Evolutionary conservation across 345 rosid genomes (phyloP), one percentile per base, ranked within the genome.

Genomic region (Populus euphratica): DNA sequence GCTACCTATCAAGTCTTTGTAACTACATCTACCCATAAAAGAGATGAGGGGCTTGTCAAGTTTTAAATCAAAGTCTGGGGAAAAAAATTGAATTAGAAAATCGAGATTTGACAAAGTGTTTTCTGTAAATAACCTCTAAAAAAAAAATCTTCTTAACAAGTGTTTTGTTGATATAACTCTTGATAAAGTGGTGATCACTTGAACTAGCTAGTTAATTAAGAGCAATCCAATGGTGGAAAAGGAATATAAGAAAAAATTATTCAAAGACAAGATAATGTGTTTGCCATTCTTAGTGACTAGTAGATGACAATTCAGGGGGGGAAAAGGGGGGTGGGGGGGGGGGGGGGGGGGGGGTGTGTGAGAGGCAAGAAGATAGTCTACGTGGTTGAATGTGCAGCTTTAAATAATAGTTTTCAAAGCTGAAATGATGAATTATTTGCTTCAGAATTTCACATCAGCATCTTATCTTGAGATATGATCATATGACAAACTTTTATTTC

Each of bases 221-320:
- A 65, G 69, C 63, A 59, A 66, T 36, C 54, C 39, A 64, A 25
- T 38, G 70, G 49, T 16, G 68, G 59, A 62, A 43, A 49, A 66
- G 18, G 36, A 23, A 63, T 66, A 41, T 49, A 47, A 29, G 29
- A 72, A 69, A 84, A 21, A 69, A 73, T 78, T 73, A 76, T 81
- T 69, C 67, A 69, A 62, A 72, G 74, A 76, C 85, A 81, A 29
- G 59, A 81, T 79, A 43, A 79, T 79, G 79, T 73, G 79, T 70
- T 79, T 73, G 83, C 77, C 84, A 81, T 76, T 80, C 75, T 25
- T 13, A 38, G 59, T 77, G 52, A 52, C 68, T 44, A 50, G 76
- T 80, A 79, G 76, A 79, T 68, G 38, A 2, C 9, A 47, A 71
- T 41, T n/a, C 21, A 5, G 63, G 27, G 5, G 64, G 64, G 2